phyloP scores from a whole-genome alignment of 805 yeast species.

The Jamesozyma spencerorum region DNA sequence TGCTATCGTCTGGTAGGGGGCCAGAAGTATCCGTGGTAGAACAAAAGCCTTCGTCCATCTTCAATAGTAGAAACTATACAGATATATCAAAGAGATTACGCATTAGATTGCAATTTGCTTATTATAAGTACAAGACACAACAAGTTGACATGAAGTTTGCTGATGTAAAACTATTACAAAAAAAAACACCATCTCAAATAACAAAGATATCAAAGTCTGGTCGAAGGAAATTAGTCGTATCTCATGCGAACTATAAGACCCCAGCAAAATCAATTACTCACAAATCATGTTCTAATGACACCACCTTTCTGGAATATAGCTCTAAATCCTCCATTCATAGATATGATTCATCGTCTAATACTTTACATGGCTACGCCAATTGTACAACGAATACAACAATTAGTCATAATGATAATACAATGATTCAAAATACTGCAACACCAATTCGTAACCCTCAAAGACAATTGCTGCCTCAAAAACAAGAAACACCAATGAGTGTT shows the following conservation, averaged over 20 bases:
- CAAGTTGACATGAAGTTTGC: constrained; percentile 29
- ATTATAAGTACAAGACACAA: constrained; percentile 42
- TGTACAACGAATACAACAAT: neutral
- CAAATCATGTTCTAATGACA: neutral
- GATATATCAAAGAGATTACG: constrained; percentile 31
- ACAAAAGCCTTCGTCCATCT: no score
- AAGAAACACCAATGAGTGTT: constrained; percentile 29
- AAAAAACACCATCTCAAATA: neutral
- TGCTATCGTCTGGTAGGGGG: neutral
- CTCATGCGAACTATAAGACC: constrained; percentile 23
- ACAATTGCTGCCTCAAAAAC: constrained; percentile 4
- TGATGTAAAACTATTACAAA: constrained; percentile 8
- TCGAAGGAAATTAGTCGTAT: constrained; percentile 21
- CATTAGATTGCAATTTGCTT: constrained; percentile 42
- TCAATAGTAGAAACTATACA: constrained; percentile 7
- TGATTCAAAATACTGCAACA: constrained; percentile 6
- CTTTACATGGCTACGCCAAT: neutral
- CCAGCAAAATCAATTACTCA: constrained; percentile 8
- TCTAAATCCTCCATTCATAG: constrained; percentile 1
- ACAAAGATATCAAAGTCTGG: constrained; percentile 3
- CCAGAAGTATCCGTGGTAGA: no score
- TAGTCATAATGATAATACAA: constrained; percentile 3
- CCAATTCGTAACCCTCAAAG: constrained; percentile 8
- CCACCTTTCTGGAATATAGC: neutral
- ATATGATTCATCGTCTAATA: neutral